phyloP scores from a whole-genome alignment of 148 eudicot genomes.

The Spergularia bocconei region DNA sequence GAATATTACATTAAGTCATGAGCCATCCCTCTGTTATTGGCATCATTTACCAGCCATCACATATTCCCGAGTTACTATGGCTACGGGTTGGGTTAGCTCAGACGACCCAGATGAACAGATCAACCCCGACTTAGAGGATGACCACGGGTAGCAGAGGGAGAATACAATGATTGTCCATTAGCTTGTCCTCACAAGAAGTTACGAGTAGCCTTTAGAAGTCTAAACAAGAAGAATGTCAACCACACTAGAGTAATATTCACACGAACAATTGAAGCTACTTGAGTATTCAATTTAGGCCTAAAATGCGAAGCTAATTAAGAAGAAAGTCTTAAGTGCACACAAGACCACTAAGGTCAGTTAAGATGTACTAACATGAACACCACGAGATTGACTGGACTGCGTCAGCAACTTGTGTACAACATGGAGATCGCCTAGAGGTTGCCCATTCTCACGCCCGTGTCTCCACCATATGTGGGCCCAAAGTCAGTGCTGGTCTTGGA shows the following conservation, averaged over 20 bases:
- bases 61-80: too few species aligned
- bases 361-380: background rate
- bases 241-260: constrained; percentile 5
- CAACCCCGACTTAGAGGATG: too few species aligned
- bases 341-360: background rate
- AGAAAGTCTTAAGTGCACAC: background rate
- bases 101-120: too few species aligned
- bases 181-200: background rate
- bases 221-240: background rate
- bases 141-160: background rate
- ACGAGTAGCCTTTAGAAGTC: background rate
- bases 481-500: constrained; percentile 48
- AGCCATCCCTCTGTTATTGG: too few species aligned
- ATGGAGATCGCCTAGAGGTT: constrained; percentile 16
- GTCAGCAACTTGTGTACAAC: background rate
- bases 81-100: too few species aligned
- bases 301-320: background rate
- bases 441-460: constrained; percentile 72
- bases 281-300: background rate
- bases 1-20: too few species aligned
- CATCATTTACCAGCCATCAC: too few species aligned
- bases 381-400: background rate
- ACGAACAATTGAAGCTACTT: background rate
- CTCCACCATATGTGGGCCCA: constrained; percentile 28
- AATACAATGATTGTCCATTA: background rate